Base-by-base conservation (phyloP, 1,284 basidiomycete genomes). In the Coniophora puteana region DNA sequence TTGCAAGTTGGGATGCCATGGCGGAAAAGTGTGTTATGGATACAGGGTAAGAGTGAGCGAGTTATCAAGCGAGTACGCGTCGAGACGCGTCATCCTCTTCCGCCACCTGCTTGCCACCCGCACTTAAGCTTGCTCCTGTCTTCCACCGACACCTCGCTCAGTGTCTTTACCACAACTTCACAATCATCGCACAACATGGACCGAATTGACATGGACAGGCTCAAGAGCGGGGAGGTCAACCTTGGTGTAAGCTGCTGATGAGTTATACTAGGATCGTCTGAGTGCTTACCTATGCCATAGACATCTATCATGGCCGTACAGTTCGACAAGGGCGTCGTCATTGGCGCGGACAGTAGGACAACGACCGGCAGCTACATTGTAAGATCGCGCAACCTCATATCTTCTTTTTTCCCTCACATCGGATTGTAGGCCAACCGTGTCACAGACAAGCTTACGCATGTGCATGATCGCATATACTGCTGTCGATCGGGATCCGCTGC, bases 231-330 rank as follows among this genome's bases (percentile, higher is more conserved):
- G 51, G 93, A 96, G 73, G 87, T 95, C 59, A 93, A 95, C 75
- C 82, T 95, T 53, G 93, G 93, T 51, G 93, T 95, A 66, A 51
- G 90, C 75, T 39, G 29, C 4, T n/a, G 3, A 24, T 25, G 5
- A 18, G 35, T 45, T 3, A 20, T 33, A 13, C 0, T 35, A 10
- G 18, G 29, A 31, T 35, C n/a, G 12, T 28, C 14, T 26, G 38
- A 12, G 13, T n/a, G 40, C 32, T 35, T 28, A 50, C 39, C 30
- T 31, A 34, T 20, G n/a, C 36, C 25, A 38, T 45, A 94, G 89
- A 99, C 95, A 41, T 98, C 95, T 36, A 99, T 99, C 66, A 99
- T 99, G 96, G 95, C 95, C 40, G 95, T 99, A 50, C 90, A 93
- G 53, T 99, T 98, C 71, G 78, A 93, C 31, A 83, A 82, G 29